Conservation (phyloP, 192 early-diverging fungal species). For the Linnemannia exigua region DNA sequence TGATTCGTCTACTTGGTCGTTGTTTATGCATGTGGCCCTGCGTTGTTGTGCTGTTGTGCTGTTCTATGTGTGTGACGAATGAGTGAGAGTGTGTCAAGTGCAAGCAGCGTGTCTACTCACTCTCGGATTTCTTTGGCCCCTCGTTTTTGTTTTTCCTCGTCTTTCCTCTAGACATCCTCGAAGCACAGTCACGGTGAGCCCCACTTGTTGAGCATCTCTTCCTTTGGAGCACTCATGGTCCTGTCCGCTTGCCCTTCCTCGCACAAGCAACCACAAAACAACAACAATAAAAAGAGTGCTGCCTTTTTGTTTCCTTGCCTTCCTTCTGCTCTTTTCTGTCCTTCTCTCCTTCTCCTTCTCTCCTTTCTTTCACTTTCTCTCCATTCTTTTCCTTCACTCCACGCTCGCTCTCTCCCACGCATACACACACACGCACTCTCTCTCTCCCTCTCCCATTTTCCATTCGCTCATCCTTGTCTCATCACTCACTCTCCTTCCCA, state of each 20-base stretch:
- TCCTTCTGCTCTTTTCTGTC: background rate
- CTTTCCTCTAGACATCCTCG: constrained; percentile 19
- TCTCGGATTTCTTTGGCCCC: background rate
- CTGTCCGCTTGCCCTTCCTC: constrained; percentile 9
- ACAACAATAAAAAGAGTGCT: no score
- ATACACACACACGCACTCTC: background rate
- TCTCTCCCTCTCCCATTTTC: background rate
- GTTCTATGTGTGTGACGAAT: background rate
- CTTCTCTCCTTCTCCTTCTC: background rate
- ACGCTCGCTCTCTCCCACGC: background rate
- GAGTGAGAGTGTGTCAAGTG: constrained; percentile 3
- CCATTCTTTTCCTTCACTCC: background rate
- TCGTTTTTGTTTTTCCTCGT: background rate
- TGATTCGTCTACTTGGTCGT: background rate
- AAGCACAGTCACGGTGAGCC: constrained; percentile 33
- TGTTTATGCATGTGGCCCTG: background rate
- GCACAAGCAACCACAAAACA: no score
- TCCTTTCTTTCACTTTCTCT: background rate
- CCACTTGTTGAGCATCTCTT: background rate
- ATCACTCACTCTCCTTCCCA: constrained; percentile 14
- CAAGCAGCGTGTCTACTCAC: background rate
- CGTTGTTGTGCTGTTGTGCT: background rate
- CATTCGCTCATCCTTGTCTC: constrained; percentile 8
- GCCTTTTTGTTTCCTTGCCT: background rate
- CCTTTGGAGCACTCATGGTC: background rate